phyloP scores from a whole-genome alignment of 192 early-diverging fungal species.

The Funneliformis geosporum region DNA sequence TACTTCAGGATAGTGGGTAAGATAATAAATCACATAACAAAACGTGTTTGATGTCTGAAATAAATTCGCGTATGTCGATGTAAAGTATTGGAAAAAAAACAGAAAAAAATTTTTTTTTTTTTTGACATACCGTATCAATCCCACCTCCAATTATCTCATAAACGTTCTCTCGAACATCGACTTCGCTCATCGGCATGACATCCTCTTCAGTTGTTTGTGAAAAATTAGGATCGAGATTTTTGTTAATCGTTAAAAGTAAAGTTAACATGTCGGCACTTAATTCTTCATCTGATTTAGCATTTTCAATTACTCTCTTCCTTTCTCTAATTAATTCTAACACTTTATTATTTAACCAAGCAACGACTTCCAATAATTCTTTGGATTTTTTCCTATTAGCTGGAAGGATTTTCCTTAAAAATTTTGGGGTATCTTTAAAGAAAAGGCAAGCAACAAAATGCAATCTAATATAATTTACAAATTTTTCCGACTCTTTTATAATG shows the following conservation, averaged over 20 bases:
- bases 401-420: background rate
- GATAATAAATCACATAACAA: conserved; percentile 21
- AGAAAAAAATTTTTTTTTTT: background rate
- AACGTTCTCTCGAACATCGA: conserved; percentile 4
- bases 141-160: conserved; percentile 16
- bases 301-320: conserved; percentile 17
- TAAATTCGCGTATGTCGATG: too few relatives aligned
- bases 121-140: background rate
- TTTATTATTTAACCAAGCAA: background rate
- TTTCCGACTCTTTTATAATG: background rate
- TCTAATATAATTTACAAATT: background rate
- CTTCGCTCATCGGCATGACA: conserved; percentile 11
- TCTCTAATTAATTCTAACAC: conserved; percentile 9
- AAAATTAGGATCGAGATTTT: background rate
- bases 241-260: conserved; percentile 7
- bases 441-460: background rate
- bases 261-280: conserved; percentile 12
- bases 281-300: background rate
- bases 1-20: conserved; percentile 7
- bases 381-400: background rate
- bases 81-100: too few relatives aligned
- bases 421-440: conserved; percentile 16
- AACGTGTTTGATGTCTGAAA: conserved; percentile 16
- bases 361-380: background rate
- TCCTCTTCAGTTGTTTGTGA: background rate